Conservation (phyloP, 2,329 filamentous ascomycete species). For the Westerdykella aurantiaca region DNA sequence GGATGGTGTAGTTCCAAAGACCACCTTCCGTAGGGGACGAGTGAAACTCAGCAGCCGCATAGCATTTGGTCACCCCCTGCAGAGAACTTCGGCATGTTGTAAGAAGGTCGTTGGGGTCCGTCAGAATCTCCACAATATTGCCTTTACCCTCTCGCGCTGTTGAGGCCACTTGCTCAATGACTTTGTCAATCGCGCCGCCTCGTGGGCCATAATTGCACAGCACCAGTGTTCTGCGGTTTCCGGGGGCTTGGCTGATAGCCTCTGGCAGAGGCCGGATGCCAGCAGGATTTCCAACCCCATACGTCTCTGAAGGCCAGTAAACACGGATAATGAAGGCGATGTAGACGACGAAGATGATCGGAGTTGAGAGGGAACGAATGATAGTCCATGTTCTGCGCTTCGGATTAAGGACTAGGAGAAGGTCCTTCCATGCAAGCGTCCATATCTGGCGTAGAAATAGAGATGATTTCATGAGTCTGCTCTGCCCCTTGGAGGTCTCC, state of each 20-base stretch:
- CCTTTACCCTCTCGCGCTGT: constrained; percentile 49
- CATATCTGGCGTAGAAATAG: constrained; percentile 44
- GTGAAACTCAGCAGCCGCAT: constrained; percentile 67
- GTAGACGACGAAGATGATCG: constrained; percentile 41
- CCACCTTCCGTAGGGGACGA: constrained; percentile 64
- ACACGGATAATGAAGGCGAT: constrained; percentile 52
- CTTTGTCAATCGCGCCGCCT: constrained; percentile 63
- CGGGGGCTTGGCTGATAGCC: constrained; percentile 52
- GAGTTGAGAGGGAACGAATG: constrained; percentile 49
- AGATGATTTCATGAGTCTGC: constrained; percentile 5
- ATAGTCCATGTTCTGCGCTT: constrained; percentile 46
- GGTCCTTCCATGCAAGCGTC: constrained; percentile 50
- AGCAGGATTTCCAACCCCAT: constrained; percentile 58
- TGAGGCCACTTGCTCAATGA: constrained; percentile 58
- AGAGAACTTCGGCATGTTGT: constrained; percentile 52
- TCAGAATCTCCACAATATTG: constrained; percentile 50
- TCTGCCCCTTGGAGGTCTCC: no score
- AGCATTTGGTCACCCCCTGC: constrained; percentile 60
- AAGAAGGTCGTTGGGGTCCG: constrained; percentile 50
- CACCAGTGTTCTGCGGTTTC: constrained; percentile 59
- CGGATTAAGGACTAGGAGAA: constrained; percentile 46
- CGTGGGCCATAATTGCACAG: constrained; percentile 66
- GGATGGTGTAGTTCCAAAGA: constrained; percentile 78
- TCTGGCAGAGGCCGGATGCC: constrained; percentile 58
- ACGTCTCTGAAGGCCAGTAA: constrained; percentile 67